phyloP scores from a whole-genome alignment of 441 rosid genomes.

The Gossypium davidsonii region DNA sequence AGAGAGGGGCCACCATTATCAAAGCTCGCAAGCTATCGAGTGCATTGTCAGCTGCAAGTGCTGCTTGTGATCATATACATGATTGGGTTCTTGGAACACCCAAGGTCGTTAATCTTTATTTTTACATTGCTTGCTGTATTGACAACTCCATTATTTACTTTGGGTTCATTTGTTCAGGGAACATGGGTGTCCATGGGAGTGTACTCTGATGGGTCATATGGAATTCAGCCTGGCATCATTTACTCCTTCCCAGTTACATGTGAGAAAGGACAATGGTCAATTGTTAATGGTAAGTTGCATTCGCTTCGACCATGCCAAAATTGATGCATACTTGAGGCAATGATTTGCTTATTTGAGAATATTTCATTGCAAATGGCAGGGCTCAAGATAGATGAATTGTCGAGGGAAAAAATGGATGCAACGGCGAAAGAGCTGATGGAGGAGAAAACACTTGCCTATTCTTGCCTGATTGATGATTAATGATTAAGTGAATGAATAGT shows the following conservation, averaged over 20 bases:
- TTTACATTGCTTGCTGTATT: not conserved
- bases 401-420: constrained; percentile 70
- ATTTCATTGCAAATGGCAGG: constrained; percentile 30
- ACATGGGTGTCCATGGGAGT: constrained; percentile 91
- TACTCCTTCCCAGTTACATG: constrained; percentile 80
- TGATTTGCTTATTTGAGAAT: not conserved
- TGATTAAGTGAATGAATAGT: not conserved
- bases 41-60: constrained; percentile 76
- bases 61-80: constrained; percentile 76
- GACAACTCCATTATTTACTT: not conserved
- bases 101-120: constrained; percentile 26
- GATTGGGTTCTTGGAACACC: constrained; percentile 83
- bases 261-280: constrained; percentile 67
- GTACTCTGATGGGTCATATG: constrained; percentile 78
- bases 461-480: constrained; percentile 32
- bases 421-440: constrained; percentile 65
- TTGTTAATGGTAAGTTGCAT: constrained; percentile 42
- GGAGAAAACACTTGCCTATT: constrained; percentile 60
- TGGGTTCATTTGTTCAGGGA: constrained; percentile 32
- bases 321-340: not conserved
- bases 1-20: constrained; percentile 62
- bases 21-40: constrained; percentile 63
- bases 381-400: constrained; percentile 58
- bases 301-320: not conserved
- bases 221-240: constrained; percentile 54